Conservation (phyloP, 495 filamentous ascomycete species). For the Extremus antarcticus region DNA sequence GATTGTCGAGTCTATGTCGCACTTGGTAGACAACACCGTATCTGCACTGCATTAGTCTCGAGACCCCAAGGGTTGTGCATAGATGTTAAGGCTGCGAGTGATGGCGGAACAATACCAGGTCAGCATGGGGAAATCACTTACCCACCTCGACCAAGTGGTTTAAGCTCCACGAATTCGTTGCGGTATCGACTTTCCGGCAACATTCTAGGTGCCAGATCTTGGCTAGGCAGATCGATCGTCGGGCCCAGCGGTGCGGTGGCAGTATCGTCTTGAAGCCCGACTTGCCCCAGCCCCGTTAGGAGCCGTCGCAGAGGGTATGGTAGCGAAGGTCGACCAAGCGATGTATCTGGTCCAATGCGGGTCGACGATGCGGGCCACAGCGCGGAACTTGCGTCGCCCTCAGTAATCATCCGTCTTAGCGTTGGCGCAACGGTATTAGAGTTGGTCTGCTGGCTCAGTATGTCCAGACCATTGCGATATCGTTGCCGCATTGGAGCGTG, state of each 20-base stretch:
- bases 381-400: background rate
- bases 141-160: conserved; percentile 33
- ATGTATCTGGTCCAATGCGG: no score
- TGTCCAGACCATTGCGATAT: conserved; percentile 13
- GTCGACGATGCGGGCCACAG: background rate
- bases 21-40: conserved; percentile 36
- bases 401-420: background rate
- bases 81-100: no score
- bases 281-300: background rate
- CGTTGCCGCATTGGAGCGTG: conserved; percentile 5
- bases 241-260: no score
- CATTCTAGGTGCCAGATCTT: no score
- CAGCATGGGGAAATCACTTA: background rate
- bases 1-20: conserved; percentile 28
- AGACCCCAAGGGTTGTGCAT: no score
- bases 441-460: background rate
- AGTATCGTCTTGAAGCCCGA: background rate
- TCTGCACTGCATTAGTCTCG: background rate
- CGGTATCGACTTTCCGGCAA: conserved; percentile 17
- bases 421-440: background rate
- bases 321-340: background rate
- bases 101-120: no score
- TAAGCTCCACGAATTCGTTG: conserved; percentile 26
- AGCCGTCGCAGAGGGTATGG: background rate
- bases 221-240: no score